Conservation (phyloP, 495 filamentous ascomycete genomes). For the Bacidia gigantensis region DNA sequence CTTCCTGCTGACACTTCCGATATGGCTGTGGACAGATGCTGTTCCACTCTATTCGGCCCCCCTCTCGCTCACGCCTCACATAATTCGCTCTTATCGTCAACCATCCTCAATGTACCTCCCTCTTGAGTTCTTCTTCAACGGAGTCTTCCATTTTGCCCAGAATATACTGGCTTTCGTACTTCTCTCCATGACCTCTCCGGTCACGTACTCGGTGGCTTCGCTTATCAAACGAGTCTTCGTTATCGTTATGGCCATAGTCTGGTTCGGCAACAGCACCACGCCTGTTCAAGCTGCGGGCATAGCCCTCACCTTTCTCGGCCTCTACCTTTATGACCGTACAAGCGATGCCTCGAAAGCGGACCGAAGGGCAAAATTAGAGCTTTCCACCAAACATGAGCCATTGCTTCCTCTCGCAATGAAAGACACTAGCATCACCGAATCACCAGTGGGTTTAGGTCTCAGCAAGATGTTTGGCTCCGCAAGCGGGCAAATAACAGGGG, state of each 20-base stretch:
- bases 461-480: constrained; percentile 17
- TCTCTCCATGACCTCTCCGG: constrained; percentile 79
- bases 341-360: constrained; percentile 74
- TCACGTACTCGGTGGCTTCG: constrained; percentile 92
- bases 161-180: constrained; percentile 91
- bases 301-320: constrained; percentile 72
- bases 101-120: constrained; percentile 58
- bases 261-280: constrained; percentile 86
- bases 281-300: constrained; percentile 73
- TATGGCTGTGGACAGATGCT: constrained; percentile 89
- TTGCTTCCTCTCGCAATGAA: constrained; percentile 52
- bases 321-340: constrained; percentile 94
- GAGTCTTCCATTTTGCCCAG: constrained; percentile 90
- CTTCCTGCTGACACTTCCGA: constrained; percentile 76
- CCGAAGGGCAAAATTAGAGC: constrained; percentile 43
- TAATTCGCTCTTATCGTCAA: constrained; percentile 46
- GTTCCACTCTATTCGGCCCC: constrained; percentile 61
- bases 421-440: constrained; percentile 14
- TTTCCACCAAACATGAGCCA: constrained; percentile 43
- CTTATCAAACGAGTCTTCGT: constrained; percentile 96
- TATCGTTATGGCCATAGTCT: constrained; percentile 85
- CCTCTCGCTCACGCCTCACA: constrained; percentile 34
- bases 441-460: constrained; percentile 24
- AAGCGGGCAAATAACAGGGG: constrained; percentile 26
- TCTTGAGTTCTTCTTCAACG: constrained; percentile 89